phyloP scores from a whole-genome alignment of 257 asterid species.

The Capsicum chinense region DNA sequence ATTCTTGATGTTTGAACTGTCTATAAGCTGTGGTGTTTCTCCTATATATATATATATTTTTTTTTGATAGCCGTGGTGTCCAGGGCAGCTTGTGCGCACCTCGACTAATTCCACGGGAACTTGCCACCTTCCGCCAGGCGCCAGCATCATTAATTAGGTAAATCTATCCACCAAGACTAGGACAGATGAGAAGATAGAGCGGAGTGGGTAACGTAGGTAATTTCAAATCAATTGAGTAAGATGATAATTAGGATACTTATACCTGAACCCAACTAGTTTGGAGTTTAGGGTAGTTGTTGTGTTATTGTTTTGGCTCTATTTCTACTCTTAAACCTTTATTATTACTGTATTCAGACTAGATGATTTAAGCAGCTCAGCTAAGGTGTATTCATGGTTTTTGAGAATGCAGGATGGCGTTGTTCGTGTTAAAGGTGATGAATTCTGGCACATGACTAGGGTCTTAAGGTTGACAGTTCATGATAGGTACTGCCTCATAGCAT shows the following conservation, averaged over 20 bases:
- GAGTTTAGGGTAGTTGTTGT: not conserved
- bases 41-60: not conserved
- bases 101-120: too few relatives aligned
- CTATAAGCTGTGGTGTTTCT: not conserved
- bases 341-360: not conserved
- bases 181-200: too few relatives aligned
- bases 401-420: slow-evolving; percentile 75
- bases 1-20: not conserved
- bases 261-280: slow-evolving; percentile 22
- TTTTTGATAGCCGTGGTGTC: too few relatives aligned
- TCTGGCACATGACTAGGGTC: slow-evolving; percentile 96
- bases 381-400: slow-evolving; percentile 5
- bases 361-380: not conserved
- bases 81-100: too few relatives aligned
- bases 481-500: slow-evolving; percentile 51
- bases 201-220: too few relatives aligned
- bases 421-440: slow-evolving; percentile 86
- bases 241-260: not conserved
- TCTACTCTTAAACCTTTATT: not conserved
- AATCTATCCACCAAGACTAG: too few relatives aligned
- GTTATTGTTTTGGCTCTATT: not conserved
- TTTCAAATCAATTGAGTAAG: not conserved
- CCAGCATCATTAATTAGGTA: too few relatives aligned
- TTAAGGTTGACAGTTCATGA: slow-evolving; percentile 70
- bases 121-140: too few relatives aligned